Percentiles rank a stretch among this genome's conserved stretches.
Evolutionary conservation across 306 rosid genomes (phyloP).

Genomic region (Cucumis hystrix): DNA sequence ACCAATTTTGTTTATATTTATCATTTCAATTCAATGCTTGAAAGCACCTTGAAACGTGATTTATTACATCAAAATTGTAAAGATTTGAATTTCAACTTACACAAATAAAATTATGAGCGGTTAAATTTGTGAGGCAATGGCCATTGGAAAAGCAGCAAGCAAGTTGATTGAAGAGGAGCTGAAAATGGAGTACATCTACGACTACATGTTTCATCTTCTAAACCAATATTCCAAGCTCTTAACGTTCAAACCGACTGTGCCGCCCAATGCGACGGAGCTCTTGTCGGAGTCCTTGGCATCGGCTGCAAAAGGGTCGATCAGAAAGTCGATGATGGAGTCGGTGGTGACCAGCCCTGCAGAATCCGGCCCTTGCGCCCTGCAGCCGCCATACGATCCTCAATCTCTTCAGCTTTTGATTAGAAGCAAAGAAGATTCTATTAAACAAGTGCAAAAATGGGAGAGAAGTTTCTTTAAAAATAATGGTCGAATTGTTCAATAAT

Average conservation of each 20-base stretch:
- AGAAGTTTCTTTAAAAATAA: constrained; percentile 16
- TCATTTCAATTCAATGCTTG: too few relatives aligned
- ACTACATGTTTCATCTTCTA: constrained; percentile 73
- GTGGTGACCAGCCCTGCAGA: constrained; percentile 41
- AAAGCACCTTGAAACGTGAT: too few relatives aligned
- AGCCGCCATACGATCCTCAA: constrained; percentile 53
- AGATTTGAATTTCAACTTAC: too few relatives aligned
- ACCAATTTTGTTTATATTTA: too few relatives aligned
- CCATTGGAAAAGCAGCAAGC: constrained; percentile 50
- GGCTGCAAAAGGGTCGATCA: constrained; percentile 21
- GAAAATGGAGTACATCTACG: constrained; percentile 65
- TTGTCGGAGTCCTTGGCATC: constrained; percentile 69
- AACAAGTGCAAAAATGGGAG: constrained; percentile 43
- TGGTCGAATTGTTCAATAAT: neutral
- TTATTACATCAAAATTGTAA: too few relatives aligned
- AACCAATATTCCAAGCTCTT: constrained; percentile 51
- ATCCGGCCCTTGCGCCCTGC: constrained; percentile 42
- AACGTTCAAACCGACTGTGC: constrained; percentile 42
- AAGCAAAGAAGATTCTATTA: constrained; percentile 25
- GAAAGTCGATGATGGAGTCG: constrained; percentile 46
- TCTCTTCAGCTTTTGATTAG: constrained; percentile 24
- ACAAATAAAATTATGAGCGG: too few relatives aligned
- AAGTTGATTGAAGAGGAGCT: constrained; percentile 50
- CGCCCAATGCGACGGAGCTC: constrained; percentile 34
- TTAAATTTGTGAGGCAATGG: constrained; percentile 28